A percentile compares a stretch with the other conserved stretches of the same genome.
Conservation (phyloP, 345 rosid species). For the Acer saccharum region DNA sequence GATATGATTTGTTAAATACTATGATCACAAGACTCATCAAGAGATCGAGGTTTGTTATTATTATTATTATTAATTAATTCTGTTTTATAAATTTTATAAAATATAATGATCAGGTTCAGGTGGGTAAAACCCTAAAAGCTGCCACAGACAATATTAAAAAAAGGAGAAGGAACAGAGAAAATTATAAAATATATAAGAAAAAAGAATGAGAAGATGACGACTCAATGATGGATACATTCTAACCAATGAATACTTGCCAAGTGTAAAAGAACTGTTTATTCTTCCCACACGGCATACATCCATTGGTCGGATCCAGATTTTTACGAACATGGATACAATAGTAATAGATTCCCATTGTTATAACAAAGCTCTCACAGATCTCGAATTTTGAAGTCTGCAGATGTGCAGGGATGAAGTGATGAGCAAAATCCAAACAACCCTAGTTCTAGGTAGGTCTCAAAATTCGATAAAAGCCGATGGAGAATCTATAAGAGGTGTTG, state of each 20-base stretch:
- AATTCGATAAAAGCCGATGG: conserved; percentile 9
- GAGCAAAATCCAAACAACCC: conserved; percentile 20
- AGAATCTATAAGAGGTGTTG: neutral
- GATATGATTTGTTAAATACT: conserved; percentile 1
- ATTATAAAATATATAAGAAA: too few species aligned
- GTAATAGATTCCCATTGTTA: conserved; percentile 28
- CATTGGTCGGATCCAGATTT: too few species aligned
- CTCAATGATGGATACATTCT: conserved; percentile 11
- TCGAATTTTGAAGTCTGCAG: neutral
- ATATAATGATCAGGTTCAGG: neutral
- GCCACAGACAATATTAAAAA: conserved; percentile 17
- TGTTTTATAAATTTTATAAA: neutral
- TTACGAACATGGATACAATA: too few species aligned
- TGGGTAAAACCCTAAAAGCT: conserved; percentile 20
- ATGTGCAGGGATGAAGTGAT: neutral
- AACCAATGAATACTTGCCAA: too few species aligned
- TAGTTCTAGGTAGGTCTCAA: neutral
- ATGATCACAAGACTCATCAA: neutral
- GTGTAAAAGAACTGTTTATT: too few species aligned
- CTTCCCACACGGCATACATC: too few species aligned
- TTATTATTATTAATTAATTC: neutral
- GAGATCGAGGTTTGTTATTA: neutral
- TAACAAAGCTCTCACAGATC: neutral
- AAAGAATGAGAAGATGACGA: neutral
- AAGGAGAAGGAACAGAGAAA: too few species aligned